Conservation (phyloP, 192 early-diverging fungal species). For the Backusella westeae region DNA sequence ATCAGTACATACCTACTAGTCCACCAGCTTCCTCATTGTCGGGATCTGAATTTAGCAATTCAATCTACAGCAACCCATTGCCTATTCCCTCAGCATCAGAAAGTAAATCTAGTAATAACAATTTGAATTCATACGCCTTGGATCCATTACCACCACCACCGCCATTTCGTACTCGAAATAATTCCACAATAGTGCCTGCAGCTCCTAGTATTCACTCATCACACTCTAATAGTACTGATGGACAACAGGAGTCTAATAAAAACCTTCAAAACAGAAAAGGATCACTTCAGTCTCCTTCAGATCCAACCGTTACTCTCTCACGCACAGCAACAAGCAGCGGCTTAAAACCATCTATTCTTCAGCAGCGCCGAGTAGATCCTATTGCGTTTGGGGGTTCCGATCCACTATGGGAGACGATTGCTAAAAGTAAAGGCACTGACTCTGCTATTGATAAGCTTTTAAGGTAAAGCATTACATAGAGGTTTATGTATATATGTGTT, state of each 20-base stretch:
- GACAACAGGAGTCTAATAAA: not conserved
- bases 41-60: not conserved
- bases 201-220: not conserved
- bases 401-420: constrained; percentile 35
- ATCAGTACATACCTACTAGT: constrained; percentile 14
- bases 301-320: not conserved
- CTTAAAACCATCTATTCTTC: constrained; percentile 1
- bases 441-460: constrained; percentile 34
- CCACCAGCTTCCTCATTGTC: constrained; percentile 12
- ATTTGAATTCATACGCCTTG: not conserved
- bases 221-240: not conserved
- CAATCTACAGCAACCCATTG: not conserved
- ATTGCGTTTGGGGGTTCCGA: constrained; percentile 34
- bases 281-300: not conserved
- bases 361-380: constrained; percentile 29
- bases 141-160: constrained; percentile 8
- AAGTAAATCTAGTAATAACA: not conserved
- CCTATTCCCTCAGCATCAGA: not conserved
- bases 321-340: not conserved
- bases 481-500: not conserved
- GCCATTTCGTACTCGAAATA: not conserved
- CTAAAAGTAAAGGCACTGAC: constrained; percentile 33
- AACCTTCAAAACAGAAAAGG: constrained; percentile 3
- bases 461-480: constrained; percentile 17
- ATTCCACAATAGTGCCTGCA: not conserved